A percentile compares a stretch with the other conserved stretches of the same genome.
These are phyloP conservation scores for Neurospora hispaniola DNA, from an alignment of 495 filamentous ascomycete species.

Conservation along the genomic window DNA sequence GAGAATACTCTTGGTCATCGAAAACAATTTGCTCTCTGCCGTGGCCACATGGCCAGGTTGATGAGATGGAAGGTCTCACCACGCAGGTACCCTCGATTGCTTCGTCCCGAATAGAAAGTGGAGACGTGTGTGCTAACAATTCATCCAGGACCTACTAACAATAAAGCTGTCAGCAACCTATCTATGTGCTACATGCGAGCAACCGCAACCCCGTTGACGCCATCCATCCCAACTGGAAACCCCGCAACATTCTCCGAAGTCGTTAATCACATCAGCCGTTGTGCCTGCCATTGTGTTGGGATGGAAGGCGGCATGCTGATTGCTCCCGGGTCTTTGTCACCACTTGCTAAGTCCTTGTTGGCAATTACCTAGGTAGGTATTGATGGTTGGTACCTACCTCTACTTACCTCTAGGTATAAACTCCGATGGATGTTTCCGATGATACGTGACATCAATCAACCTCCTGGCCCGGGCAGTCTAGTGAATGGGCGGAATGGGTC, in stretches of 20 bases:
- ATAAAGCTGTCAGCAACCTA: background rate
- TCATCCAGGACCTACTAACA: background rate
- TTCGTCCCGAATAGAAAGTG: background rate
- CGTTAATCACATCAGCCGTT: background rate
- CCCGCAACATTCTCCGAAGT: background rate
- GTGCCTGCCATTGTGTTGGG: background rate
- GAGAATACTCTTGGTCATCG: background rate
- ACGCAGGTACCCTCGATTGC: background rate
- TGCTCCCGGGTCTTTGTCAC: background rate
- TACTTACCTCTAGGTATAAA: background rate
- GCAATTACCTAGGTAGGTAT: background rate
- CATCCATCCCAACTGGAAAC: background rate
- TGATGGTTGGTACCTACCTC: background rate
- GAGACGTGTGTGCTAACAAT: background rate
- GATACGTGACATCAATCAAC: background rate
- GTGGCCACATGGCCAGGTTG: background rate
- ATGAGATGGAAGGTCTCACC: background rate
- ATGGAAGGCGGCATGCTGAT: background rate
- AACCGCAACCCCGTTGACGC: background rate
- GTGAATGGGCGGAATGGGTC: background rate
- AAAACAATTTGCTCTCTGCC: background rate
- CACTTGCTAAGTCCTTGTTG: background rate
- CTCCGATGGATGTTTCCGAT: background rate
- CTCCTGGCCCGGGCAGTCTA: background rate
- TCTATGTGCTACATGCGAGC: background rate